phyloP scores from a whole-genome alignment of 768 basidiomycete species.

The Serpula lacrymans region DNA sequence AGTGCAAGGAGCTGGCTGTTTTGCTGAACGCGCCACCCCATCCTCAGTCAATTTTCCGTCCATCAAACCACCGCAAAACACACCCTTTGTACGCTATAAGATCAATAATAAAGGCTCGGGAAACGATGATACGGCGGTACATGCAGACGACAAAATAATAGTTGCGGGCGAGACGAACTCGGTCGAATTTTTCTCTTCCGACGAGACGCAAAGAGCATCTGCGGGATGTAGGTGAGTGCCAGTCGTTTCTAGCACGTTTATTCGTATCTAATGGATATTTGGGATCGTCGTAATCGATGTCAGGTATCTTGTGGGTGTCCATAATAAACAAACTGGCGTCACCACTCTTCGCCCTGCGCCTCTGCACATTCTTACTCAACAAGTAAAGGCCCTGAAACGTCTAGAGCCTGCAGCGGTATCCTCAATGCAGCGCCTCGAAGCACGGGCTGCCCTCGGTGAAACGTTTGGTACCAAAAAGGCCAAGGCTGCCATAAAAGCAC shows the following conservation, averaged over 20 bases:
- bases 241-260: background rate
- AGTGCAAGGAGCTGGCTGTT: too few relatives aligned
- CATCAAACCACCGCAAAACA: constrained; percentile 52
- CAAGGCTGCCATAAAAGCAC: constrained; percentile 76
- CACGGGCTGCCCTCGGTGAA: constrained; percentile 79
- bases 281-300: background rate
- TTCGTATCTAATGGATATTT: constrained; percentile 8
- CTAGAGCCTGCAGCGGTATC: constrained; percentile 49
- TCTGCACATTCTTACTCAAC: constrained; percentile 66
- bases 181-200: constrained; percentile 76
- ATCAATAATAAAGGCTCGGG: constrained; percentile 36
- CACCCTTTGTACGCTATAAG: constrained; percentile 59
- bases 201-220: constrained; percentile 47
- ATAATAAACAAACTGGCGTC: constrained; percentile 71
- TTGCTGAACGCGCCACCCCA: constrained; percentile 12
- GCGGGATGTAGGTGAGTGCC: constrained; percentile 65
- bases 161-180: constrained; percentile 82
- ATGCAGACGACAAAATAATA: constrained; percentile 32
- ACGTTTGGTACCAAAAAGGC: constrained; percentile 96
- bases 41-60: constrained; percentile 61
- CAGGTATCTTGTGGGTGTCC: constrained; percentile 83
- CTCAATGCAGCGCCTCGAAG: constrained; percentile 50
- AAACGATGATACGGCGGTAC: constrained; percentile 21
- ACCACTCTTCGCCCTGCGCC: constrained; percentile 66
- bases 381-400: constrained; percentile 82